Evolutionary conservation across 2,329 filamentous ascomycete species (phyloP).

Genomic region (Neonectria magnoliae): DNA sequence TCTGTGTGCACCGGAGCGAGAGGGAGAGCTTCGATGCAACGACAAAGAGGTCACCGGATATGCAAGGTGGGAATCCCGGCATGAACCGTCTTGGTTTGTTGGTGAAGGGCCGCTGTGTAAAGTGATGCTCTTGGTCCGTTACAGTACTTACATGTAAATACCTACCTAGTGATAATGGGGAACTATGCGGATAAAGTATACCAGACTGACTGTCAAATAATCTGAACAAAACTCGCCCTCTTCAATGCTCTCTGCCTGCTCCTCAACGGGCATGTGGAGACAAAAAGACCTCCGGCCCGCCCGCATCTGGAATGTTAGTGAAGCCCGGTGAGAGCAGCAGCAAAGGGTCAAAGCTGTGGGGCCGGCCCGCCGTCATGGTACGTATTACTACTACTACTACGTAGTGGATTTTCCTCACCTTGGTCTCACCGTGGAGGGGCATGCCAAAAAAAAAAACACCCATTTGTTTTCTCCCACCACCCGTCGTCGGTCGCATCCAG

Average conservation of each 20-base stretch:
- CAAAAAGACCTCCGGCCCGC: background rate
- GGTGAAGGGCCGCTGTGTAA: background rate
- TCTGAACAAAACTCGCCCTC: no score
- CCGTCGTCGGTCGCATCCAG: background rate
- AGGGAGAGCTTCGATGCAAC: background rate
- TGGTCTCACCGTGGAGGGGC: slow-evolving; percentile 25
- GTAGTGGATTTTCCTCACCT: background rate
- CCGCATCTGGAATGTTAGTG: background rate
- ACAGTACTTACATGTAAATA: no score
- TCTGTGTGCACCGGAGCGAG: background rate
- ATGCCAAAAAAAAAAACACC: slow-evolving; percentile 13
- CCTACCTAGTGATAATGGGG: no score
- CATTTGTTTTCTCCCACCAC: slow-evolving; percentile 18
- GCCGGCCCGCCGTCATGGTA: background rate
- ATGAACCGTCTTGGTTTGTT: background rate
- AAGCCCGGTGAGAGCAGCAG: background rate
- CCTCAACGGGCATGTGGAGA: background rate
- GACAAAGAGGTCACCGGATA: background rate
- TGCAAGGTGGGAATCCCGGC: background rate
- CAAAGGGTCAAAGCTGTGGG: background rate
- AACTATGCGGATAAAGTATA: no score
- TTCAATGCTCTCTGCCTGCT: background rate
- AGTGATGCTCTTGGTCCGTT: no score
- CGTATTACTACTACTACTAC: no score
- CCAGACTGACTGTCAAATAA: no score